Evolutionary conservation across 2,329 filamentous ascomycete genomes (phyloP), one percentile per base, ranked within the genome.

Genomic region (Cadophora sp.): DNA sequence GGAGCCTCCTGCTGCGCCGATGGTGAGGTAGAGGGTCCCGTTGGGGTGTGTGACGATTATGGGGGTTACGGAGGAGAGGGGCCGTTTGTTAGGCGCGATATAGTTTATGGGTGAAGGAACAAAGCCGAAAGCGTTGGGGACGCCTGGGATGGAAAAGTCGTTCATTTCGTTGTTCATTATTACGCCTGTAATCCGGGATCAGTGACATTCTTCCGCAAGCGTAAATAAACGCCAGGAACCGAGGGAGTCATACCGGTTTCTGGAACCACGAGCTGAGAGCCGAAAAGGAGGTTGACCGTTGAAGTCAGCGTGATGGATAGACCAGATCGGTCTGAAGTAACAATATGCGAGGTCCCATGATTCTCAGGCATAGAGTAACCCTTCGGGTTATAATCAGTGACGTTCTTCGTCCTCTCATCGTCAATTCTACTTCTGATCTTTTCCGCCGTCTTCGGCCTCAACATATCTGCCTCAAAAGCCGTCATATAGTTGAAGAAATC

Each of bases 271-370:
- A 97, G 79, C 24, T 89, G 85, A 31, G 89, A 91, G 56, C 95
- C 95, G 74, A 97, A 98, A 3, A 96, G 84, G 4, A 96, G 84
- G 79, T 97, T 97, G 66, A 97, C 83, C 0, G 95, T 97, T 0
- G 93, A 96, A 0, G 94, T 97, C 14, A 94, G 84, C 1, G 92
- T 91, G 43, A 97, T 86, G 1, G 93, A 89, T 78, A 97, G 83
- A 7, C 94, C 94, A 0, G 86, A 84, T 8, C 80, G 79, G 78
- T 97, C 95, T 0, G 90, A 89, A 0, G 92, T 84, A 0, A 92
- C 88, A 9, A 94, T 81, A 73, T 94, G 92, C 22, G 88, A 91
- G 0, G 92, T 95, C 1, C 92, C 92, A 60, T 91, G 89, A 68
- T 89, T 91, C 3, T 91, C 86, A 19, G 92, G 83, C 5, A 86